Percentiles rank a stretch among this genome's conserved stretches.
phyloP scores from a whole-genome alignment of 257 asterid species.

The Knoxia roxburghii region DNA sequence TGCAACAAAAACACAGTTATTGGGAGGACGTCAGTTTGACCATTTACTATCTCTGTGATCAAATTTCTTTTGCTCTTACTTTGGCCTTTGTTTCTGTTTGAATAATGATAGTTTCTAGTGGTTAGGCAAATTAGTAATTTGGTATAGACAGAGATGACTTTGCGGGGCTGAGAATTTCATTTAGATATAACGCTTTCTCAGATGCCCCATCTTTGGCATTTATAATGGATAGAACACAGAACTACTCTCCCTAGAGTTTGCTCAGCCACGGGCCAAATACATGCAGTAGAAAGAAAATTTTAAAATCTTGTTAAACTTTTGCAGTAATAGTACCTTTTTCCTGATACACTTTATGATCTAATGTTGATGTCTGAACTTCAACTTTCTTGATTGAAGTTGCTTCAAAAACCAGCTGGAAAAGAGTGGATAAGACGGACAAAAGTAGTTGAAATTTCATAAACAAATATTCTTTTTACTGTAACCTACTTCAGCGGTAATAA shows the following conservation, averaged over 20 bases:
- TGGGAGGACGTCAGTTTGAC: not conserved
- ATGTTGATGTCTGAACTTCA: not conserved
- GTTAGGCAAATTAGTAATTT: no score
- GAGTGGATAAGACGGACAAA: no score
- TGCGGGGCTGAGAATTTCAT: constrained; percentile 1
- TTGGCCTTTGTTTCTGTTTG: not conserved
- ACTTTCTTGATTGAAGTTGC: constrained; percentile 4
- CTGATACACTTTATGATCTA: no score
- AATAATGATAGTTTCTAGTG: no score
- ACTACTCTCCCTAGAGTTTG: no score
- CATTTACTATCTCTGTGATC: not conserved
- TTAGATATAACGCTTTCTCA: not conserved
- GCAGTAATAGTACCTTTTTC: not conserved
- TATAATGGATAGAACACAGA: no score
- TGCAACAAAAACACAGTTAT: no score
- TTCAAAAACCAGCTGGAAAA: not conserved
- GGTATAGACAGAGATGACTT: no score
- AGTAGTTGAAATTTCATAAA: no score
- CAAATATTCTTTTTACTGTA: constrained; percentile 3
- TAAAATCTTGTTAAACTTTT: not conserved
- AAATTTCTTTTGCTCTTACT: not conserved
- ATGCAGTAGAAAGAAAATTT: not conserved
- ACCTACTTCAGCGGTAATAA: not conserved
- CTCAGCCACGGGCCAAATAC: no score
- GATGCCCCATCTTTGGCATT: not conserved